Evolutionary conservation across 352 stramenopile genomes (phyloP).

Genomic region (Pythium aphanidermatum): DNA sequence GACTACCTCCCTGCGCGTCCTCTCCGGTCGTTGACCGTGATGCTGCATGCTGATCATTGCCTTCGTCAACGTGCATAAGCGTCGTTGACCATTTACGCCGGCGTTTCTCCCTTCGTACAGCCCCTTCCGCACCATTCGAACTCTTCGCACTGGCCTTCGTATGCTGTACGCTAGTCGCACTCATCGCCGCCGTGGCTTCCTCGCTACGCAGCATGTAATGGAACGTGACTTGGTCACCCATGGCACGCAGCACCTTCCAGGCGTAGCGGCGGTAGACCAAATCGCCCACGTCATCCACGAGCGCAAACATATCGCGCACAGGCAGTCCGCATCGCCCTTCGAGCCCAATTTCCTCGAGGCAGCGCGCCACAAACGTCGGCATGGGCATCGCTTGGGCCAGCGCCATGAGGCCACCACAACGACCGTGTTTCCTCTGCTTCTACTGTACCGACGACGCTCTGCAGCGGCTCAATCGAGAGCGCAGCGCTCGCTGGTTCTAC

Average conservation of each 20-base stretch:
- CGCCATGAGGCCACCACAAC: constrained; percentile 8
- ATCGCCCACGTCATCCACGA: constrained; percentile 50
- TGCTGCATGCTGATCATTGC: constrained; percentile 2
- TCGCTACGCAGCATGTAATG: constrained; percentile 46
- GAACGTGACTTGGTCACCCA: constrained; percentile 53
- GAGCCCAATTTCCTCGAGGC: constrained; percentile 74
- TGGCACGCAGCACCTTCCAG: constrained; percentile 54
- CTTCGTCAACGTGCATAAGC: constrained; percentile 26
- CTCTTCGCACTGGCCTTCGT: constrained; percentile 14
- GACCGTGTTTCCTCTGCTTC: neutral
- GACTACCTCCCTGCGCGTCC: neutral
- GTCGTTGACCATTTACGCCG: constrained; percentile 78
- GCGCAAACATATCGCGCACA: constrained; percentile 50
- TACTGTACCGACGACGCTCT: neutral
- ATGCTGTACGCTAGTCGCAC: too few relatives aligned
- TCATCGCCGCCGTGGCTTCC: neutral
- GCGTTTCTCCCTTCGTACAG: constrained; percentile 21
- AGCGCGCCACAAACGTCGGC: constrained; percentile 66
- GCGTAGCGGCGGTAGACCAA: constrained; percentile 45
- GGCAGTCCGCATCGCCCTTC: constrained; percentile 67
- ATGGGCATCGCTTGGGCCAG: constrained; percentile 31
- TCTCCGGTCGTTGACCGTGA: neutral
- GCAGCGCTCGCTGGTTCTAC: neutral
- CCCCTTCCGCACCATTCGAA: neutral
- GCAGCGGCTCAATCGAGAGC: constrained; percentile 8